Evolutionary conservation across 208 protist species (phyloP), one percentile per base, ranked within the genome.

Genomic region (Wallacemonas sp.): DNA sequence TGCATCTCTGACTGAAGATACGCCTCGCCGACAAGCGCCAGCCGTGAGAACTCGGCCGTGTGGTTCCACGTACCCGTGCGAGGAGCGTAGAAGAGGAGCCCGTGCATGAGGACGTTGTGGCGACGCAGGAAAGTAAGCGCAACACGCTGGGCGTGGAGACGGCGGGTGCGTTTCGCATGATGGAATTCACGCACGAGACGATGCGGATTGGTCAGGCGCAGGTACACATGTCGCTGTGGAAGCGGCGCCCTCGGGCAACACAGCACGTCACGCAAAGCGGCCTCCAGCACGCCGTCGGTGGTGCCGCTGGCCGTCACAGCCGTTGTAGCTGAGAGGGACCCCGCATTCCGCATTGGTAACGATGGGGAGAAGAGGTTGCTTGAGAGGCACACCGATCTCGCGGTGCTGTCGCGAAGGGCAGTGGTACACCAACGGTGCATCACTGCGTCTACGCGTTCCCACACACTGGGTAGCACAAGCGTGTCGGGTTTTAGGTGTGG

Each of bases 91-190:
- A 92, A 95, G 22, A 96, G 69, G 17, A 93, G 72, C 38, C 87
- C 75, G 69, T 96, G 90, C 32, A 96, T 59, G 27, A 96, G 81
- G 3, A 96, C 85, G 67, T 96, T 96, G 69, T 96, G 89, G 1
- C 84, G 70, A 9, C 90, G 82, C 19, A 96, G 61, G 63, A 96
- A 96, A 10, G 73, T 59, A 19, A 96, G 66, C 2, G 79, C 76
- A 19, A 73, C 52, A 10, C 67, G 75, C 32, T 86, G 76, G 6
- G 64, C 61, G 21, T 73, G 75, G n/a, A 85, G 39, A 36, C 90
- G 73, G 17, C 72, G 62, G 10, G 73, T 72, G 9, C 68, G 83
- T 58, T 83, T 86, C 24, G 82, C 36, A 45, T 76, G 78, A 42
- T 77, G 65, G 26, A 96, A 86, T 41, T 96, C 90, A 44, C 83